Evolutionary conservation across 1,284 basidiomycete species (phyloP).

Genomic region (Irpex rosettiformis): DNA sequence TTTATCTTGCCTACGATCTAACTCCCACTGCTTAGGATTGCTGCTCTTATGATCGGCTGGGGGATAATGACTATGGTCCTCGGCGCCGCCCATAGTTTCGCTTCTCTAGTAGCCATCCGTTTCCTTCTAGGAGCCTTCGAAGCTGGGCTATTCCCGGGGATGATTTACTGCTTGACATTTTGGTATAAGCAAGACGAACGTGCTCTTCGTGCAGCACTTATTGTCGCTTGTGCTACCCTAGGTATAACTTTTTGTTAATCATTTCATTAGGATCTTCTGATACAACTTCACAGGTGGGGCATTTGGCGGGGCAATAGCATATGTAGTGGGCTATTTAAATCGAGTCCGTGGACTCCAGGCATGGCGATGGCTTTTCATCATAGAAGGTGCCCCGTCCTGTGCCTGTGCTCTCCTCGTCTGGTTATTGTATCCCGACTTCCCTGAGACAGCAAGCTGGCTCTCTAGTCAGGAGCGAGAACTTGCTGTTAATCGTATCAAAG

Average conservation of each 20-base stretch:
- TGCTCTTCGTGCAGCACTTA: conserved; percentile 36
- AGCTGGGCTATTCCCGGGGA: conserved; percentile 63
- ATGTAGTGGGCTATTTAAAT: conserved; percentile 30
- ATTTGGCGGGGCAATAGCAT: not conserved
- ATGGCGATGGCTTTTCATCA: conserved; percentile 37
- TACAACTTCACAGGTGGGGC: not conserved
- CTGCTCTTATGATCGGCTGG: conserved; percentile 38
- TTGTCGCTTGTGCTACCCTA: conserved; percentile 29
- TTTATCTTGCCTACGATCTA: not conserved
- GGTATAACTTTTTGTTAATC: not conserved
- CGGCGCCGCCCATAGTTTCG: conserved; percentile 32
- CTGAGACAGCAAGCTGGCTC: conserved; percentile 14
- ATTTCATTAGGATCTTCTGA: not conserved
- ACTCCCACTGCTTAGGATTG: conserved; percentile 20
- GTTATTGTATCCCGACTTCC: conserved; percentile 11
- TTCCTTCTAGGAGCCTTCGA: conserved; percentile 62
- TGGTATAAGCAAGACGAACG: conserved; percentile 40
- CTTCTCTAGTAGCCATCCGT: conserved; percentile 40
- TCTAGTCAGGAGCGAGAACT: conserved; percentile 11
- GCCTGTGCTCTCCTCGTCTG: conserved; percentile 9
- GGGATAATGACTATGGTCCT: conserved; percentile 37
- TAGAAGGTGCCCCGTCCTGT: conserved; percentile 23
- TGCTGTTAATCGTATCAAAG: conserved; percentile 24
- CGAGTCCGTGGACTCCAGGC: conserved; percentile 28
- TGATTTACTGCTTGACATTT: conserved; percentile 41